A percentile compares a stretch with the other conserved stretches of the same genome.
Conservation (phyloP, 768 basidiomycete species). For the Daedaleopsis sinensis region DNA sequence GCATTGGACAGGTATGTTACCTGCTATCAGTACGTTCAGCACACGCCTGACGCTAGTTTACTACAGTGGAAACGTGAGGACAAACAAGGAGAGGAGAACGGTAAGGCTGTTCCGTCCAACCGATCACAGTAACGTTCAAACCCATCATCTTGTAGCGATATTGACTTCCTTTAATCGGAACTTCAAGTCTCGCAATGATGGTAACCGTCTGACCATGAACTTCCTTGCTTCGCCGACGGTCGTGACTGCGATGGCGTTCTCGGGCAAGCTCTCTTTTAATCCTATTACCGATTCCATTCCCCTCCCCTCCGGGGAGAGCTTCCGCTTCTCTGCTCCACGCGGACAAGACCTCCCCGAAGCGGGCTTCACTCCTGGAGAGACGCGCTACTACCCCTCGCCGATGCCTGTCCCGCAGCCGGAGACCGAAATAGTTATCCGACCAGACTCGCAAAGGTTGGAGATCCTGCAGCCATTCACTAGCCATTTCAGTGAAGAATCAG, state of each 20-base stretch:
- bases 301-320: slow-evolving; percentile 70
- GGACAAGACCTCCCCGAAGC: slow-evolving; percentile 82
- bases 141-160: slow-evolving; percentile 62
- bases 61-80: slow-evolving; percentile 90
- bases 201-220: slow-evolving; percentile 93
- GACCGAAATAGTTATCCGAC: slow-evolving; percentile 74
- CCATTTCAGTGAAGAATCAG: slow-evolving; percentile 59
- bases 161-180: slow-evolving; percentile 95
- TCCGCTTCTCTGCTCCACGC: slow-evolving; percentile 83
- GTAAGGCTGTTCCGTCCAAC: slow-evolving; percentile 41
- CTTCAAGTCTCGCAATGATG: slow-evolving; percentile 96
- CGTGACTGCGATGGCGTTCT: slow-evolving; percentile 97
- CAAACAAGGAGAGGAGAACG: slow-evolving; percentile 88
- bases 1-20: slow-evolving; percentile 83
- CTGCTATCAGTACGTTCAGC: background rate
- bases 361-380: slow-evolving; percentile 80
- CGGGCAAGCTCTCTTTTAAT: slow-evolving; percentile 92
- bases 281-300: slow-evolving; percentile 77
- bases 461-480: slow-evolving; percentile 82
- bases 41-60: background rate
- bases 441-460: slow-evolving; percentile 85
- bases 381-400: slow-evolving; percentile 77
- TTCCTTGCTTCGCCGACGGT: slow-evolving; percentile 97
- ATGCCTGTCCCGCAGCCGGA: slow-evolving; percentile 75
- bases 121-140: background rate